Conservation (phyloP, 2,329 filamentous ascomycete genomes). For the Aureobasidium vineae region DNA sequence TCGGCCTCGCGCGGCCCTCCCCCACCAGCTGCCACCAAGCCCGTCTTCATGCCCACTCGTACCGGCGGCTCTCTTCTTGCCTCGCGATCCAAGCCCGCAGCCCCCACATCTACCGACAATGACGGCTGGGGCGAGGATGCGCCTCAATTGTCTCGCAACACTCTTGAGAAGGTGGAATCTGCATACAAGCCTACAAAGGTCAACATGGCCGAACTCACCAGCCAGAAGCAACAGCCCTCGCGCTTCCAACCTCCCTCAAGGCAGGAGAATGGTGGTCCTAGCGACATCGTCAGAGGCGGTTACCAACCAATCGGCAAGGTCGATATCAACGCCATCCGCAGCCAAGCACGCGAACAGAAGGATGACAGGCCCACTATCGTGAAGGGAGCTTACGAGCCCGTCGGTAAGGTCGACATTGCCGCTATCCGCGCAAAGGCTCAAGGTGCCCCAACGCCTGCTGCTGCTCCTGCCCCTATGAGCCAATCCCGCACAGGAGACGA, state of each 20-base stretch:
- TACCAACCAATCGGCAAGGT: slow-evolving; percentile 97
- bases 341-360: slow-evolving; percentile 63
- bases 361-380: slow-evolving; percentile 82
- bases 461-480: slow-evolving; percentile 42
- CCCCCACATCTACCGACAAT: slow-evolving; percentile 62
- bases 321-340: slow-evolving; percentile 88
- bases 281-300: slow-evolving; percentile 74
- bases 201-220: slow-evolving; percentile 81
- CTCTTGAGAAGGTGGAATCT: slow-evolving; percentile 86
- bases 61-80: slow-evolving; percentile 58
- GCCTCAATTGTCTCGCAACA: slow-evolving; percentile 79
- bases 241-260: slow-evolving; percentile 51
- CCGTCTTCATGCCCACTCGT: slow-evolving; percentile 80
- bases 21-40: slow-evolving; percentile 78
- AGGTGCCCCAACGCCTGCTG: slow-evolving; percentile 44
- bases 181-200: slow-evolving; percentile 96
- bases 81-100: slow-evolving; percentile 57
- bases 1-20: slow-evolving; percentile 56
- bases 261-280: slow-evolving; percentile 46
- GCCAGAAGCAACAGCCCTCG: slow-evolving; percentile 67
- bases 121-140: slow-evolving; percentile 97
- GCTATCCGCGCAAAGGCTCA: slow-evolving; percentile 85
- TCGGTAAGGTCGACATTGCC: slow-evolving; percentile 96
- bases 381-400: slow-evolving; percentile 90
- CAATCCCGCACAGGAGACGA: slow-evolving; percentile 42